Evolutionary conservation across 805 yeast species (phyloP).

Genomic region (Teunomyces gatunensis): DNA sequence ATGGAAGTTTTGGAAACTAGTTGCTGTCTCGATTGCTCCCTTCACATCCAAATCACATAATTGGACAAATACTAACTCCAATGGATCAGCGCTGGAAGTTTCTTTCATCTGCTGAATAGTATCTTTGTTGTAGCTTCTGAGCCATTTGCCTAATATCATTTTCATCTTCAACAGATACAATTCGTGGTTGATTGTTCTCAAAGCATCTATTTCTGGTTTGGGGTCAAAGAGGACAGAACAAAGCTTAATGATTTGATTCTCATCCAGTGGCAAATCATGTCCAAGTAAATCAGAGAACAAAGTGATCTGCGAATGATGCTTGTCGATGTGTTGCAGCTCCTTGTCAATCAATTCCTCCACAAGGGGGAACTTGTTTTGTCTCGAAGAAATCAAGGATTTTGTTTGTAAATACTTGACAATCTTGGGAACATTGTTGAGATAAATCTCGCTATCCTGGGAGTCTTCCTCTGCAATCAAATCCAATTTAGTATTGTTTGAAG

Average conservation of each 20-base stretch:
- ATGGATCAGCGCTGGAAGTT: conserved; percentile 29
- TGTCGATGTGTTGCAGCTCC: background rate
- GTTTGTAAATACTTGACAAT: conserved; percentile 18
- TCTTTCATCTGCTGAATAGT: conserved; percentile 28
- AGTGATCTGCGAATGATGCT: background rate
- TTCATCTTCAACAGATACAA: conserved; percentile 34
- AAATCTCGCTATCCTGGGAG: conserved; percentile 8
- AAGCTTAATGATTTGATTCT: conserved; percentile 49
- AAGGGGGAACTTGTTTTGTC: conserved; percentile 29
- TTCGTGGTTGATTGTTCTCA: conserved; percentile 8
- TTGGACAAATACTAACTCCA: conserved; percentile 51
- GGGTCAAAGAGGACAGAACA: conserved; percentile 57
- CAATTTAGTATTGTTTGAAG: conserved; percentile 6
- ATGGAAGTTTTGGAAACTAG: conserved; percentile 62
- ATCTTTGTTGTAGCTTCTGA: conserved; percentile 42
- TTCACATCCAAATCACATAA: conserved; percentile 56
- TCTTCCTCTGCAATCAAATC: conserved; percentile 4
- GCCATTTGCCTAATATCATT: conserved; percentile 54
- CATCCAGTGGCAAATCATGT: conserved; percentile 11
- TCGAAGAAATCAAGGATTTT: conserved; percentile 17
- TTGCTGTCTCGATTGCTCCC: conserved; percentile 61
- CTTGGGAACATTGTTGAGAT: conserved; percentile 11
- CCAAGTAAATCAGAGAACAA: conserved; percentile 19
- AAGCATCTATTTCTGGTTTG: conserved; percentile 9
- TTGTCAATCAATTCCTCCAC: conserved; percentile 7